Percentiles rank a stretch among this genome's conserved stretches.
These are phyloP conservation scores for Apiosordaria backusii DNA, from an alignment of 495 filamentous ascomycete species.

Conservation along the genomic window DNA sequence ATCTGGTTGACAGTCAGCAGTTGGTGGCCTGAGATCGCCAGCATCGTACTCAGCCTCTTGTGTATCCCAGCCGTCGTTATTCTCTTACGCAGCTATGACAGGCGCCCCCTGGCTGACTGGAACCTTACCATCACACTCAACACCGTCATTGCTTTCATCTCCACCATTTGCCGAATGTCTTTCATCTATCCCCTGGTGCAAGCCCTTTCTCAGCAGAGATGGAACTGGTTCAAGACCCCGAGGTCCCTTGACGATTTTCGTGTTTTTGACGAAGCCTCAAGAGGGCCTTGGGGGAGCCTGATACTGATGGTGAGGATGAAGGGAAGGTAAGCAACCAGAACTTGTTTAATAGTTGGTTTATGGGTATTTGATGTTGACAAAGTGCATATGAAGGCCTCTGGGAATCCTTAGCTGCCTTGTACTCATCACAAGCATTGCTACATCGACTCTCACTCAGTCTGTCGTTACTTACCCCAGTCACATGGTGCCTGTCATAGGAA, in stretches of 20 bases:
- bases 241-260: neutral
- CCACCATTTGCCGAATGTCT: neutral
- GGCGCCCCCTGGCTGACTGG: neutral
- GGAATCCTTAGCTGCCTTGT: neutral
- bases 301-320: neutral
- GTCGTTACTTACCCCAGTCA: neutral
- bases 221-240: neutral
- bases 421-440: neutral
- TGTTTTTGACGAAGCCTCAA: neutral
- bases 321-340: neutral
- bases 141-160: neutral
- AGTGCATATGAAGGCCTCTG: neutral
- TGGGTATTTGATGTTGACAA: neutral
- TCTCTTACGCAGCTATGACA: neutral
- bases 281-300: neutral
- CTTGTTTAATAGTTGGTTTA: neutral
- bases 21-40: neutral
- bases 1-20: neutral
- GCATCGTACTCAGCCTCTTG: neutral
- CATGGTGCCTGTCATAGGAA: neutral
- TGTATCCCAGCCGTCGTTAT: neutral
- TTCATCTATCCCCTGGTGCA: neutral
- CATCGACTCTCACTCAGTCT: conserved; percentile 4
- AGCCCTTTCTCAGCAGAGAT: neutral
- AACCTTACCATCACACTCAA: neutral